Percentiles rank a stretch among this genome's conserved stretches.
These are phyloP conservation scores for Camellia oleifera DNA, from an alignment of 179 eudicot species.

Conservation along the genomic window DNA sequence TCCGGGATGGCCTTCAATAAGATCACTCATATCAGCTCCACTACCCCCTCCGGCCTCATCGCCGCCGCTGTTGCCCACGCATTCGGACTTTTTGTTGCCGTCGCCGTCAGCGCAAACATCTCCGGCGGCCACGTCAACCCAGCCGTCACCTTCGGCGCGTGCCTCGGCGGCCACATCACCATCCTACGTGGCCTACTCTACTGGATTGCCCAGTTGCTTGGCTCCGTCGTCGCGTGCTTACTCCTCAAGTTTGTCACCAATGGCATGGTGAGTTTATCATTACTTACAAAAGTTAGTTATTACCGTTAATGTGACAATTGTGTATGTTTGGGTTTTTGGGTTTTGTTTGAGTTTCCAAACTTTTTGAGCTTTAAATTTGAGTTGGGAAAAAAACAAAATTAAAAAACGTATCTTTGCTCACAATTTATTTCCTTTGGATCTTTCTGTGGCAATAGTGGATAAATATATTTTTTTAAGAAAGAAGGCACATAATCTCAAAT, in stretches of 20 bases:
- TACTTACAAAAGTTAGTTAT: background rate
- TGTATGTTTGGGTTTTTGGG: too few species aligned
- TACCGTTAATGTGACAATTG: background rate
- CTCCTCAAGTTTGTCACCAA: constrained; percentile 20
- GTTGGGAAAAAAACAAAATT: background rate
- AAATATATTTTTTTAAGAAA: too few species aligned
- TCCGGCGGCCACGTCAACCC: constrained; percentile 30
- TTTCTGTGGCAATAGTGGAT: too few species aligned
- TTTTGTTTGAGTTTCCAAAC: too few species aligned
- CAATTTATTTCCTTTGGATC: too few species aligned
- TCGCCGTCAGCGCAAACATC: constrained; percentile 21
- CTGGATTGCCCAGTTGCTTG: constrained; percentile 28
- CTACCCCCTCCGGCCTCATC: constrained; percentile 20
- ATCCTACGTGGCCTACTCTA: constrained; percentile 22
- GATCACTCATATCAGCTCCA: background rate
- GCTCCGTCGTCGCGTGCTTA: constrained; percentile 26
- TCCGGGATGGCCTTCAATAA: constrained; percentile 13
- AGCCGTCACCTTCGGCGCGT: constrained; percentile 23
- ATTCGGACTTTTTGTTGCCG: constrained; percentile 22
- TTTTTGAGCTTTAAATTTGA: too few species aligned
- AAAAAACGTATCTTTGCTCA: too few species aligned
- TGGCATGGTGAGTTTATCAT: constrained; percentile 18
- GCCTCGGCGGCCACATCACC: constrained; percentile 24
- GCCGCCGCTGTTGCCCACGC: constrained; percentile 20
- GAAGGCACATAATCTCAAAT: too few species aligned